phyloP scores from a whole-genome alignment of 768 basidiomycete species.

The Lyophyllum decastes region DNA sequence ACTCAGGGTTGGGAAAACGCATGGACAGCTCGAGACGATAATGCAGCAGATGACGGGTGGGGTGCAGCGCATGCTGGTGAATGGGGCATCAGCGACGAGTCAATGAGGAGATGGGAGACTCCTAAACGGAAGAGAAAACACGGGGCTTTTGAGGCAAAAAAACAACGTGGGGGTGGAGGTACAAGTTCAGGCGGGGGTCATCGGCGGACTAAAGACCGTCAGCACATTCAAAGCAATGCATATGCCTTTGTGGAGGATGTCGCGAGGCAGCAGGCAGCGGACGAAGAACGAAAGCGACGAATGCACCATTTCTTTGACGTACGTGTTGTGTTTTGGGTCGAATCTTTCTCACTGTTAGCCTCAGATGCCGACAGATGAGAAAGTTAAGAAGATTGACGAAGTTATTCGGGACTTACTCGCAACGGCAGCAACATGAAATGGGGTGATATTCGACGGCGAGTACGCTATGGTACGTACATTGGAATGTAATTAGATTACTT shows the following conservation, averaged over 20 bases:
- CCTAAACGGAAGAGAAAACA: neutral
- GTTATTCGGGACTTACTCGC: constrained; percentile 39
- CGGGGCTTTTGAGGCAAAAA: neutral
- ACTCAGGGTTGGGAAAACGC: constrained; percentile 1
- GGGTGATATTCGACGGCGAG: too few species aligned
- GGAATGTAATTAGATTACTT: too few species aligned
- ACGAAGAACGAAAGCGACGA: constrained; percentile 36
- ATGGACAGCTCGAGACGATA: neutral
- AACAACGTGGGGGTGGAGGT: neutral
- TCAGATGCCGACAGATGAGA: constrained; percentile 58
- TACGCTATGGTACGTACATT: too few species aligned
- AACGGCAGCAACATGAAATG: neutral
- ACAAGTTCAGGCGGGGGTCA: neutral
- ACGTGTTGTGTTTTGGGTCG: constrained; percentile 9
- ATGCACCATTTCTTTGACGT: constrained; percentile 59
- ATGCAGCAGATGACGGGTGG: neutral
- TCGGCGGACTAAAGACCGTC: neutral
- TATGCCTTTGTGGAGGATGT: constrained; percentile 47
- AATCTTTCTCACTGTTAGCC: neutral
- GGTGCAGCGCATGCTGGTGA: neutral
- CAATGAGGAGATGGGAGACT: neutral
- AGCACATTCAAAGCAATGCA: constrained; percentile 9
- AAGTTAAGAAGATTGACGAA: constrained; percentile 52
- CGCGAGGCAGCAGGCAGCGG: constrained; percentile 38
- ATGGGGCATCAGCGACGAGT: neutral